Evolutionary conservation across 768 basidiomycete genomes (phyloP), one percentile per base, ranked within the genome.

Genomic region (Holtermannia corniformis): DNA sequence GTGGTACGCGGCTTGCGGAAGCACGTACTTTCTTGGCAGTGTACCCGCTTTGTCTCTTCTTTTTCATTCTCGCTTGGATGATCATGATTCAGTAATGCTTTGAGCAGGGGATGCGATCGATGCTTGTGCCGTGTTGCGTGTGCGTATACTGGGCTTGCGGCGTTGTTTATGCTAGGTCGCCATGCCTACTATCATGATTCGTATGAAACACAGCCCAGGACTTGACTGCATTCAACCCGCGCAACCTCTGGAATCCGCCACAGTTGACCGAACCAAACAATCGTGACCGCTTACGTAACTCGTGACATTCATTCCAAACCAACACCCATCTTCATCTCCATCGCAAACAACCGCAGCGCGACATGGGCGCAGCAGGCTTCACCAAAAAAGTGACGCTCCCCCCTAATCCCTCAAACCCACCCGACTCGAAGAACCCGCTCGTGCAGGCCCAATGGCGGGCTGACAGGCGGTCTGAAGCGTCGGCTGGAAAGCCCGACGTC

Each of bases 61-160:
- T 92, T 69, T 92, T 92, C 73, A 82, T 93, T 60, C 75, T 95
- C 40, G 87, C 89, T 2, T 93, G 90, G 90, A 93, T 93, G 90
- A 92, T 93, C 60, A 77, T 93, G 63, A 92, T 93, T 59, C 87
- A 90, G 72, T 92, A 55, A 52, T 23, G 46, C 4, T 21, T 11
- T 11, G 13, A 21, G 11, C 11, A 21, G 21, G 21, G 44, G 44
- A 45, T 41, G 14, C 12, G 44, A 45, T 11, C 11, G 44, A 22
- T 45, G 44, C 11, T 45, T n/a, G n/a, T n/a, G n/a, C n/a, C n/a
- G n/a, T n/a, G n/a, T n/a, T n/a, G n/a, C n/a, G n/a, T n/a, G n/a
- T n/a, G n/a, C n/a, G n/a, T n/a, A n/a, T n/a, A n/a, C n/a, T n/a
- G n/a, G n/a, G n/a, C n/a, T n/a, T n/a, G n/a, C n/a, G n/a, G n/a